Evolutionary conservation across 495 filamentous ascomycete genomes (phyloP).

Genomic region (Podospora pseudopauciseta): DNA sequence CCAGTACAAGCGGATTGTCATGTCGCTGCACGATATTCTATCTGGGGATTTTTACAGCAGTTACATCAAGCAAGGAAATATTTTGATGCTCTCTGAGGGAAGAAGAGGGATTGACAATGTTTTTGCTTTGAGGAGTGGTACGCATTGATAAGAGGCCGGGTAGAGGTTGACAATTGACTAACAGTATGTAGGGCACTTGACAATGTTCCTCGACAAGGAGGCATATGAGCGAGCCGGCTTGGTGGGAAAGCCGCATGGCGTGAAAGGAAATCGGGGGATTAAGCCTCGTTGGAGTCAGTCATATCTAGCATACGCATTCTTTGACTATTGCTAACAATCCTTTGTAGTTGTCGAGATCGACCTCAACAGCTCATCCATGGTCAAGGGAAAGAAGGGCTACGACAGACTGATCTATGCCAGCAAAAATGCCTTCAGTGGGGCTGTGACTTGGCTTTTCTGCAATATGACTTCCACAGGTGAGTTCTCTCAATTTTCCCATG

Average conservation of each 20-base stretch:
- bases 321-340: background rate
- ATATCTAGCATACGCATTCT: no score
- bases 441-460: conserved; percentile 78
- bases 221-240: conserved; percentile 83
- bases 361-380: conserved; percentile 73
- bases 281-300: conserved; percentile 50
- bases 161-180: conserved; percentile 6
- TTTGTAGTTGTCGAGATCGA: conserved; percentile 73
- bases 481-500: background rate
- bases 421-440: conserved; percentile 70
- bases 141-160: background rate
- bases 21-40: conserved; percentile 68
- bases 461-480: conserved; percentile 51
- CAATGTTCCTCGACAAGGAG: conserved; percentile 75
- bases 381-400: conserved; percentile 88
- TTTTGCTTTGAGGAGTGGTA: conserved; percentile 70
- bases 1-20: conserved; percentile 66
- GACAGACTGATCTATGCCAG: conserved; percentile 81
- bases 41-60: conserved; percentile 76
- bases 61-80: conserved; percentile 87
- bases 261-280: conserved; percentile 51
- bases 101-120: conserved; percentile 73
- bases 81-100: conserved; percentile 90
- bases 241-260: conserved; percentile 64
- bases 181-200: conserved; percentile 57